Base-by-base conservation (phyloP, 495 filamentous ascomycete genomes). In the Lasiosphaeriaceae sp. region DNA sequence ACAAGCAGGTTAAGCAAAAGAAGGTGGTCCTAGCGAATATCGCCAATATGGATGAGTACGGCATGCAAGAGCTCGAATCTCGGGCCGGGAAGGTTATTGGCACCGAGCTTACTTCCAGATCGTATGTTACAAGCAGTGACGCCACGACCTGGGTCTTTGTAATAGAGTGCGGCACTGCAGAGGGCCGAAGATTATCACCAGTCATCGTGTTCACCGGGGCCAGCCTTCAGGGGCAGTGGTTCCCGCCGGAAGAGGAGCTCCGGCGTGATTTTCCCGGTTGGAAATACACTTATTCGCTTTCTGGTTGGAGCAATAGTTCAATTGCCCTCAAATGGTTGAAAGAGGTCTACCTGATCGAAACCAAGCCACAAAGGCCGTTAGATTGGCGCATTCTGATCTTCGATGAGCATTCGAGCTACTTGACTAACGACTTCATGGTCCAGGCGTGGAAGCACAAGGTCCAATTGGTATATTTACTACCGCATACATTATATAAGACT, bases 401-500 rank as follows among this genome's bases (percentile, higher is more conserved):
- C 1, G 43, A 60, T 41, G 26, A 55, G 48, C 47, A 60, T 19
- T 34, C 14, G 19, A 55, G 21, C 44, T 41, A 60, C 19, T 1
- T 46, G 2, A 19, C 3, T 20, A 14, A 46, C 8, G n/a, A 52
- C 2, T 56, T 60, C 19, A 1, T 46, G 3, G 9, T 31, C 2
- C 2, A 34, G 1, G 47, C 39, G 9, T 55, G 22, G 16, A 1
- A 39, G 2, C 22, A 51, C 17, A 52, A 48, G 1, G 53, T 60
- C 19, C 41, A 55, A 6, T 14, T 56, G 3, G 24, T 60, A 37
- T 60, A 29, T 29, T 35, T 60, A 34, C 58, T 29, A 39, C 19
- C 39, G 11, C 48, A 60, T 39, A 56, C 52, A 14, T 52, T 19
- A 2, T 39, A 60, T 20, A 60, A 60, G 31, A 60, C 39, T 14